phyloP scores from a whole-genome alignment of 208 protist species.

The Leishmania mexicana region DNA sequence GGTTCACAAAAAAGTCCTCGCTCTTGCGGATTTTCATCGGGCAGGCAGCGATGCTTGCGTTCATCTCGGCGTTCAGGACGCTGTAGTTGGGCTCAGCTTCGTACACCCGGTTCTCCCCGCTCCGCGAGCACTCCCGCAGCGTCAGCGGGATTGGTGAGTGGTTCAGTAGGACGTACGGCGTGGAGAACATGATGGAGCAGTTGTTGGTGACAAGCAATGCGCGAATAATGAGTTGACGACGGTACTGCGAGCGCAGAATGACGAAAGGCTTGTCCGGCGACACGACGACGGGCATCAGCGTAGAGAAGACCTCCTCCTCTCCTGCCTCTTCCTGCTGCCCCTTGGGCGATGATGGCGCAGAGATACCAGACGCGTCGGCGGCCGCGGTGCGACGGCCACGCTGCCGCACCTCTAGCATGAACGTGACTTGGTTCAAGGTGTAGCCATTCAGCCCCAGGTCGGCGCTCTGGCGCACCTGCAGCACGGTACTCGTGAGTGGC shows the following conservation, averaged over 20 bases:
- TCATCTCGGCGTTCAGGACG: constrained; percentile 60
- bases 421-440: constrained; percentile 31
- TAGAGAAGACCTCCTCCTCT: constrained; percentile 34
- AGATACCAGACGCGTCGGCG: constrained; percentile 2
- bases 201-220: constrained; percentile 25
- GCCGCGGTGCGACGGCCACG: constrained; percentile 1
- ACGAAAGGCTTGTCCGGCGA: constrained; percentile 26
- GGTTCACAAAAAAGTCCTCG: constrained; percentile 79
- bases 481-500: constrained; percentile 30
- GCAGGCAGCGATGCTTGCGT: constrained; percentile 51
- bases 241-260: constrained; percentile 31
- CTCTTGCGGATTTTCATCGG: constrained; percentile 37
- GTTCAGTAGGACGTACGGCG: constrained; percentile 77
- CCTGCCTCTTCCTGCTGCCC: constrained; percentile 6
- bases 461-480: constrained; percentile 42
- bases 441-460: constrained; percentile 44
- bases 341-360: constrained; percentile 13
- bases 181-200: constrained; percentile 51
- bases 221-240: constrained; percentile 50
- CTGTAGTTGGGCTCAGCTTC: constrained; percentile 55
- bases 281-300: constrained; percentile 21
- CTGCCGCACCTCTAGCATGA: constrained; percentile 53
- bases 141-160: constrained; percentile 67
- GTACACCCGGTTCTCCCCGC: constrained; percentile 38
- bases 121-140: constrained; percentile 60